These are phyloP conservation scores for Solanum piurae DNA, from an alignment of 257 asterid genomes.

Conservation along the genomic window DNA sequence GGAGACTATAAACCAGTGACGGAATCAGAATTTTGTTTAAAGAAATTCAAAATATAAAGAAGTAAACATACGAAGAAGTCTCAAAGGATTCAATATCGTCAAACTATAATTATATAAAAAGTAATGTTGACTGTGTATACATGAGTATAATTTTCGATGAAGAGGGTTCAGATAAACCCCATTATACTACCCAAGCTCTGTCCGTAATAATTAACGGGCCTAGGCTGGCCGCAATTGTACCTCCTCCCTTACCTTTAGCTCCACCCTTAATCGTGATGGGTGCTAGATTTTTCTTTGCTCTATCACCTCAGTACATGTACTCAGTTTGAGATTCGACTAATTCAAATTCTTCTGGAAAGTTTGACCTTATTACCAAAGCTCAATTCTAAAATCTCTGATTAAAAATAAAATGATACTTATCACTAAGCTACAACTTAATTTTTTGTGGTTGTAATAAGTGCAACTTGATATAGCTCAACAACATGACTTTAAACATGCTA, in stretches of 20 bases:
- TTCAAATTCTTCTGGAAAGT: rapidly evolving
- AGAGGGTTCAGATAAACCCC: background rate
- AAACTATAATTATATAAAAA: no score
- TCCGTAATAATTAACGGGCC: background rate
- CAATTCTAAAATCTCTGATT: rapidly evolving
- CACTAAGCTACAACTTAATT: background rate
- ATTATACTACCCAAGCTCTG: background rate
- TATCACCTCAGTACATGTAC: rapidly evolving
- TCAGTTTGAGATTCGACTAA: background rate
- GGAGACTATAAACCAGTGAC: no score
- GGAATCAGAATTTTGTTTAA: background rate
- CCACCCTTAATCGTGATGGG: background rate
- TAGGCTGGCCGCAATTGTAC: background rate
- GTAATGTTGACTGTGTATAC: background rate
- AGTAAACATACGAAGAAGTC: background rate
- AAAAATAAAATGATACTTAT: background rate
- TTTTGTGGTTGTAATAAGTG: background rate
- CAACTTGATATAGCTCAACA: background rate
- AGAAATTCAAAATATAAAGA: background rate
- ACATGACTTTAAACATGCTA: background rate
- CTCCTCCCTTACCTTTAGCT: background rate
- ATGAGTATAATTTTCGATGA: background rate
- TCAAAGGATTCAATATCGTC: background rate
- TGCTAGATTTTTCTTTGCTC: background rate
- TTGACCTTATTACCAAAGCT: rapidly evolving